Percentiles rank a stretch among this genome's conserved stretches.
phyloP scores from a whole-genome alignment of 164 flowering plant genomes.

The Aristolochia californica region DNA sequence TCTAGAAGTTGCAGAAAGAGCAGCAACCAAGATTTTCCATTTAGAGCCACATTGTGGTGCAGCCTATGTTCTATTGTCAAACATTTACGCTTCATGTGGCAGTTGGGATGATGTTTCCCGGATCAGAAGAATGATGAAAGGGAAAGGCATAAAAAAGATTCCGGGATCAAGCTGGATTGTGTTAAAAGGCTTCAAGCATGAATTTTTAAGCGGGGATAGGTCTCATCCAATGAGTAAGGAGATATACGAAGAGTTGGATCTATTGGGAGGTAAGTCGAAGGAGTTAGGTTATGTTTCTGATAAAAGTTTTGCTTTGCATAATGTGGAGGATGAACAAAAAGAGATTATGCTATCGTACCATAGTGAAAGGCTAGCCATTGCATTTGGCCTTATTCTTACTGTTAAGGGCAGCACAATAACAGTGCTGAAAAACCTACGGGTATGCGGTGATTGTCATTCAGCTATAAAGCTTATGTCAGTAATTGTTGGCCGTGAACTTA shows the following conservation, averaged over 20 bases:
- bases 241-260: conserved; percentile 10
- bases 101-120: conserved; percentile 12
- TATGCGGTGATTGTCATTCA: conserved; percentile 12
- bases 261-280: conserved; percentile 5
- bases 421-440: conserved; percentile 10
- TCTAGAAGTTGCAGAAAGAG: conserved; percentile 9
- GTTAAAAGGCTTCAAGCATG: conserved; percentile 5
- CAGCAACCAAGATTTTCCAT: conserved; percentile 5
- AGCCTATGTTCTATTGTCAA: conserved; percentile 12
- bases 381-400: conserved; percentile 7
- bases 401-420: conserved; percentile 8
- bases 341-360: conserved; percentile 7
- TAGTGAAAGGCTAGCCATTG: conserved; percentile 13
- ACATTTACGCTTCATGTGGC: conserved; percentile 11
- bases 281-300: conserved; percentile 12
- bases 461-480: conserved; percentile 8
- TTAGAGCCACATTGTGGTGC: conserved; percentile 9
- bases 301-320: conserved; percentile 10
- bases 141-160: conserved; percentile 9
- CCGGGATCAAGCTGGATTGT: conserved; percentile 15
- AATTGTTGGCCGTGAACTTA: conserved; percentile 4
- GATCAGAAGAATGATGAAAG: conserved; percentile 12
- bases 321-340: conserved; percentile 14
- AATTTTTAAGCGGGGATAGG: conserved; percentile 8
- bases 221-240: conserved; percentile 13